These are phyloP conservation scores for Penicillium paradoxum DNA, from an alignment of 495 filamentous ascomycete species.

Conservation along the genomic window DNA sequence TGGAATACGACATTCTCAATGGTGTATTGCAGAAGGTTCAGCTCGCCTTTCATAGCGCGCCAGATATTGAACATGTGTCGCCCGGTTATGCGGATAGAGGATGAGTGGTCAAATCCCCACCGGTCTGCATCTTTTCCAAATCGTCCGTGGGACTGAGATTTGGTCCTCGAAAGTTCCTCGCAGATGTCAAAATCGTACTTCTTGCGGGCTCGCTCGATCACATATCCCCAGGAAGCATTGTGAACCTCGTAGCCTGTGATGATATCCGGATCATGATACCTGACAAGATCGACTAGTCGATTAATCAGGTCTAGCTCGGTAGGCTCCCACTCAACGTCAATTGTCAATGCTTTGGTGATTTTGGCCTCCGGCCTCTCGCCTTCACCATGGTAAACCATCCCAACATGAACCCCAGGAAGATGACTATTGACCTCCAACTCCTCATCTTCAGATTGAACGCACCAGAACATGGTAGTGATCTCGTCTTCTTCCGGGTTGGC, in stretches of 20 bases:
- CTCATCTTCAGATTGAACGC: conserved; percentile 68
- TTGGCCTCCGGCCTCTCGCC: conserved; percentile 45
- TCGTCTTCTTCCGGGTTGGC: conserved; percentile 90
- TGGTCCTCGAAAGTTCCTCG: conserved; percentile 86
- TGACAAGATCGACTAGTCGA: conserved; percentile 79
- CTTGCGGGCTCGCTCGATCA: conserved; percentile 81
- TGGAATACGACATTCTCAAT: conserved; percentile 98
- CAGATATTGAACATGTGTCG: conserved; percentile 97
- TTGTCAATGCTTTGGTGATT: conserved; percentile 41
- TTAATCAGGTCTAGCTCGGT: conserved; percentile 82
- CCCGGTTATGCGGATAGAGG: conserved; percentile 80
- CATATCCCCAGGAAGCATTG: conserved; percentile 86
- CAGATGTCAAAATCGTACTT: conserved; percentile 88
- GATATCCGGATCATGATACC: conserved; percentile 82
- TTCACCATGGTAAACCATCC: conserved; percentile 45
- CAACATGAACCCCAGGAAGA: conserved; percentile 53
- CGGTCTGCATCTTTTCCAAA: conserved; percentile 80
- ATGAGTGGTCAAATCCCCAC: conserved; percentile 92
- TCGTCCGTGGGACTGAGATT: conserved; percentile 69
- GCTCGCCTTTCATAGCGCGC: conserved; percentile 88
- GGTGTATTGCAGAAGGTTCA: conserved; percentile 87
- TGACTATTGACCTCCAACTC: conserved; percentile 48
- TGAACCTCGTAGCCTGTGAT: conserved; percentile 96
- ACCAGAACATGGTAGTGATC: conserved; percentile 89
- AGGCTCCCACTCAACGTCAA: conserved; percentile 66